Base-by-base conservation (phyloP, 306 rosid species). In the Cicer chorassanicum region DNA sequence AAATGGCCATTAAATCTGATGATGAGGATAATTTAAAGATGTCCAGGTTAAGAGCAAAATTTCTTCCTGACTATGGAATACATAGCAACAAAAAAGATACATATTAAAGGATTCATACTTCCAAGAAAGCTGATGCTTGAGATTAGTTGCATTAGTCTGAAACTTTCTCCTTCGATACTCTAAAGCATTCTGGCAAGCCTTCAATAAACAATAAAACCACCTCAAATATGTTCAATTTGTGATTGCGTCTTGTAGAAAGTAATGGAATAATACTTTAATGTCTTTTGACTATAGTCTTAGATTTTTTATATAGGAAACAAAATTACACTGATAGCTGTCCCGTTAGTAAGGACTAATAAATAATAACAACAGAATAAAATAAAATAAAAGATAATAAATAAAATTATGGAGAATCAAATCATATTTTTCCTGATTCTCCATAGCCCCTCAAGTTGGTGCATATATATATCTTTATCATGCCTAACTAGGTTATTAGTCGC, bases 41-140 rank as follows among this genome's bases (percentile, higher is more conserved):
- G 68, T 18, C 15, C 65, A 38, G 12, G 34, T 13, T 64, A 39
- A 46, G 71, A 75, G 8, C 5, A 67, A 24, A 39, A 14, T 16
- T 1, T 53, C 56, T 40, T 24, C 29, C 44, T 6, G 3, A 64
- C 14, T 42, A 7, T 12, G 21, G 54, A 59, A 65, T 21, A 70
- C 15, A 1, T 46, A 5, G 45, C 21, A 62, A 62, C 64, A 74
- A 19, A 66, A 15, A 75, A 50, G 29, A 18, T 39, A 19, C 42
- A 16, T 18, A 39, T 43, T 34, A 67, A 68, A 77, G 79, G 53
- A 64, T 68, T 74, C 87, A 36, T 94, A 94, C 98, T 81, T 88
- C 97, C 98, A 91, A 18, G 93, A 88, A 77, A 94, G 72, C 77
- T 91, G 91, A 19, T 86, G 87, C 87, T 80, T 91, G 81, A 90